Conservation (phyloP, 306 rosid species). For the Amphicarpaea edgeworthii region DNA sequence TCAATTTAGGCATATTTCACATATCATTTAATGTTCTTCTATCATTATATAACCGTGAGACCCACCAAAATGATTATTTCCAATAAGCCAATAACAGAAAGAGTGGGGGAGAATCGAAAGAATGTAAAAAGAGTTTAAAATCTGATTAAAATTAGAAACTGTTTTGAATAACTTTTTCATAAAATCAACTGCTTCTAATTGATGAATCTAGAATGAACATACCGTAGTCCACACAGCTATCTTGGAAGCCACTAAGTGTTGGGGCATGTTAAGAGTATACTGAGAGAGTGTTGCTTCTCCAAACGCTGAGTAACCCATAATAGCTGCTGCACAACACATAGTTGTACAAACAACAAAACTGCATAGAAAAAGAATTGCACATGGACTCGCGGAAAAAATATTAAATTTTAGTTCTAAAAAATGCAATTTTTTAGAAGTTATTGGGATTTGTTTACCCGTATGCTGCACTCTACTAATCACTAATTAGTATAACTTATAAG, state of each 20-base stretch:
- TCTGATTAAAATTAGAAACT: too few relatives aligned
- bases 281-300: constrained; percentile 76
- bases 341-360: constrained; percentile 78
- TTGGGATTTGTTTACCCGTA: constrained; percentile 64
- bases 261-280: constrained; percentile 93
- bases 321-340: constrained; percentile 75
- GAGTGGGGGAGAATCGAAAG: too few relatives aligned
- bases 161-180: too few relatives aligned
- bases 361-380: constrained; percentile 12
- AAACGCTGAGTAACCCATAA: constrained; percentile 86
- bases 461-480: too few relatives aligned
- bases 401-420: not conserved
- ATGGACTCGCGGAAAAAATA: not conserved
- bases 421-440: not conserved
- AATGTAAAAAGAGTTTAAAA: too few relatives aligned
- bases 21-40: too few relatives aligned
- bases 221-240: constrained; percentile 98
- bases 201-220: constrained; percentile 46
- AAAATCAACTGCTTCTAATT: too few relatives aligned
- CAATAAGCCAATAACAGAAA: too few relatives aligned
- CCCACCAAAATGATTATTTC: too few relatives aligned
- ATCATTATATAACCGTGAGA: too few relatives aligned
- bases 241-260: constrained; percentile 71
- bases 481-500: too few relatives aligned
- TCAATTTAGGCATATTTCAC: too few relatives aligned